These are phyloP conservation scores for Wickerhamomyces ciferrii DNA, from an alignment of 805 yeast species.

Conservation along the genomic window DNA sequence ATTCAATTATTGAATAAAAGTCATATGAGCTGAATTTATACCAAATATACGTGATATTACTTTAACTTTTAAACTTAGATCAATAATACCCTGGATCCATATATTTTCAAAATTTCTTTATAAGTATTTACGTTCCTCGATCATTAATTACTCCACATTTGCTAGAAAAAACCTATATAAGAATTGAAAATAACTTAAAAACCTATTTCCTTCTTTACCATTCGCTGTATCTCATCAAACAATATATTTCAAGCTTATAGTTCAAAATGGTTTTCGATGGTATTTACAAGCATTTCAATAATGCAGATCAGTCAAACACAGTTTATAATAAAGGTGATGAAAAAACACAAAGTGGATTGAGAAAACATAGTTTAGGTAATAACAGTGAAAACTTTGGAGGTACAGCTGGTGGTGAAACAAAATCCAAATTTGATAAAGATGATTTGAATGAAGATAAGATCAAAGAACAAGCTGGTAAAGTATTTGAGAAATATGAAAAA, in stretches of 20 bases:
- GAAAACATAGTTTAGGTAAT: not conserved
- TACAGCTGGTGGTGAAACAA: conserved; percentile 8
- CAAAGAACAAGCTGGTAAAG: conserved; percentile 12
- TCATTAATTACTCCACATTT: no score
- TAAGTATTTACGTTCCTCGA: no score
- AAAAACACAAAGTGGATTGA: not conserved
- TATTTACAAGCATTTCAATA: not conserved
- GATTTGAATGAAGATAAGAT: conserved; percentile 7
- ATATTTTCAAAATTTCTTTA: no score
- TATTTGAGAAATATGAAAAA: conserved; percentile 7
- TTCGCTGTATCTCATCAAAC: not conserved
- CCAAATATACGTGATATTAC: no score
- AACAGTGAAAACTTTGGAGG: conserved; percentile 9
- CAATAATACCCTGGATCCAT: no score
- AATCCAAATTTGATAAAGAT: conserved; percentile 3
- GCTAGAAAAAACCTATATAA: no score
- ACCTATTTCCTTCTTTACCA: no score
- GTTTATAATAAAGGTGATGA: not conserved
- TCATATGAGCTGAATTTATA: no score
- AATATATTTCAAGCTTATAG: not conserved
- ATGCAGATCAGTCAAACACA: not conserved
- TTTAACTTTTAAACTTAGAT: no score
- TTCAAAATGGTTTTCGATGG: not conserved
- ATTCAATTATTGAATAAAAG: no score
- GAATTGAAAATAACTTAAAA: no score